These are phyloP conservation scores for Termitomyces sp. DNA, from an alignment of 768 basidiomycete species.

Conservation along the genomic window DNA sequence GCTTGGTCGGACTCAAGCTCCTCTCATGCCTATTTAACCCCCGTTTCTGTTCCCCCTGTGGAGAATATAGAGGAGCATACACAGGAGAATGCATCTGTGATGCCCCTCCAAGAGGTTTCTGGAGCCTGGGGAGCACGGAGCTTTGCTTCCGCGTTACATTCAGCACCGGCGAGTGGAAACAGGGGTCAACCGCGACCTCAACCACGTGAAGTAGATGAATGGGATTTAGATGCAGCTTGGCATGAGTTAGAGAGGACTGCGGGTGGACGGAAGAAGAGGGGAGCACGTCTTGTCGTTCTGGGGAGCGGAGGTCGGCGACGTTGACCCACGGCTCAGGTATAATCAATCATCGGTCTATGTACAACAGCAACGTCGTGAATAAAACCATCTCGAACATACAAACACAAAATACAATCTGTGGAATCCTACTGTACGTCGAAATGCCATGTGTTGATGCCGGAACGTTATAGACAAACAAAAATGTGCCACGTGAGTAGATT, in stretches of 20 bases:
- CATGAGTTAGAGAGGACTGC: constrained; percentile 68
- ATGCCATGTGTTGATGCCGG: constrained; percentile 3
- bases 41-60: constrained; percentile 18
- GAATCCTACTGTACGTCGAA: constrained; percentile 11
- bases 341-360: constrained; percentile 9
- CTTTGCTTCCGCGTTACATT: constrained; percentile 76
- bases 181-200: constrained; percentile 23
- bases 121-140: constrained; percentile 80
- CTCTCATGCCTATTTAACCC: constrained; percentile 15
- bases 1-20: constrained; percentile 13
- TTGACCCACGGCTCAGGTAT: constrained; percentile 1
- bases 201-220: constrained; percentile 49
- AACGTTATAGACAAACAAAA: not conserved
- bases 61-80: constrained; percentile 22
- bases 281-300: constrained; percentile 64
- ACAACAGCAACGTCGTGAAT: constrained; percentile 10
- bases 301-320: constrained; percentile 57
- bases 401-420: constrained; percentile 11
- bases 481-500: constrained; percentile 11
- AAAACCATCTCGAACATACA: constrained; percentile 9
- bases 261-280: constrained; percentile 54
- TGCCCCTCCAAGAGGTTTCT: constrained; percentile 18
- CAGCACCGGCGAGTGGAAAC: constrained; percentile 27
- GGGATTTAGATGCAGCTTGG: constrained; percentile 78
- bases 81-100: constrained; percentile 14